Base-by-base conservation (phyloP, 768 basidiomycete genomes). In the Tylopilus balloui region DNA sequence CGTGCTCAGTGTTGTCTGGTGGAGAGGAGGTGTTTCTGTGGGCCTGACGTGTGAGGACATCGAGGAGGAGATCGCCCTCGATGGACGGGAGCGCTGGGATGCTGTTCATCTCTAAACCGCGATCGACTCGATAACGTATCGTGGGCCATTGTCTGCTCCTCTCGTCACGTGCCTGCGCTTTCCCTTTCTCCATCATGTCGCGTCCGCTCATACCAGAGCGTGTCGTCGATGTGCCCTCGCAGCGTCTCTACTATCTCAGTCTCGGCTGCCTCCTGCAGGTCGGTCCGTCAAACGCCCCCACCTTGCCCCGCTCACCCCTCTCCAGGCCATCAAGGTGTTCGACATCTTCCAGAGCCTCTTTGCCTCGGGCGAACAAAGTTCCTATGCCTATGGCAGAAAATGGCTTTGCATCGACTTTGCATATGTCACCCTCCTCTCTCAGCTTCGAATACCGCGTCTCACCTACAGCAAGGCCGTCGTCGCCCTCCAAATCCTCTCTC, bases 241-340 rank as follows among this genome's bases (percentile, higher is more conserved):
- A 92, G 63, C 76, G 92, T 42, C 76, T 88, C 6, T 90, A 93
- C 59, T 78, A 78, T 54, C 73, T 90, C 37, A 86, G 89, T 52
- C 68, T 92, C 21, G 87, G 84, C 8, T 77, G 83, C 34, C 73
- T 92, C 2, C 73, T 88, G 28, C 91, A 93, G 77, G 91, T 87
- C 54, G 47, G 76, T 55, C 7, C 23, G 0, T 1, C 20, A 21
- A 5, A 17, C 19, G 12, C 9, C 0, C 1, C 12, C 2, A 12
- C 8, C 21, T 20, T n/a, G n/a, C n/a, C n/a, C 32, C 42, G 5
- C 39, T 59, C 36, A 57, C 42, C 1, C 23, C 9, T 1, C 51
- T 20, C 32, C 48, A 44, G 90, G 79, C 87, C 23, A 73, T 88
- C 54, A 95, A 95, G 73, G 46, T 81, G 3, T 67, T 88, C 50